Base-by-base conservation (phyloP, 148 eudicot species). In the Fagopyrum esculentum region DNA sequence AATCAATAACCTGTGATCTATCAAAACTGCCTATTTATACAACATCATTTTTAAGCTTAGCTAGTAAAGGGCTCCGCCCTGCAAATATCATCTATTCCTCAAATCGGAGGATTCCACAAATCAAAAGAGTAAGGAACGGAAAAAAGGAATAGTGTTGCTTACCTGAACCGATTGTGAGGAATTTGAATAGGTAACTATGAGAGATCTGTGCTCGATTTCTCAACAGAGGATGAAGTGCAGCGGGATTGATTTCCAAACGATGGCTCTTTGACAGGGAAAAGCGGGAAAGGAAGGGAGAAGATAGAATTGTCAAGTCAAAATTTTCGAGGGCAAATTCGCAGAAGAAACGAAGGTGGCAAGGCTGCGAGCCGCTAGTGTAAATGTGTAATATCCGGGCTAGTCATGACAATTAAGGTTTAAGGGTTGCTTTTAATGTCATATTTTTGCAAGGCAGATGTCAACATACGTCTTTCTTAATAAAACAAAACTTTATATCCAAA, bases 191-290 rank as follows among this genome's bases (percentile, higher is more conserved):
- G 43, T 30, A 60, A 22, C 66, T 60, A 66, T 6, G 9, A 26
- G 47, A 66, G 71, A 35, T 66, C 19, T 66, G 71, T 66, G 71
- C 71, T 11, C 2, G 71, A 43, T 66, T 43, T 40, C 46, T 66
- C 71, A 66, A 66, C 12, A 15, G 46, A 17, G 19, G 71, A 4
- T 0, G 71, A 66, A 15, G 43, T 10, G 6, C 43, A 61, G 47
- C 43, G 46, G 46, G 15, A 35, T 35, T 40, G 71, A 66, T 12
- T 5, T 66, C 46, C 45, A 13, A 7, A 30, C 46, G 71, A 17
- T 40, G 11, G 71, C 5, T 40, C 5, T 66, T 35, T 66, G 71
- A 66, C 17, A 66, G 71, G 46, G 46, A 13, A 66, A 66, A 13
- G 46, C 40, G 70, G 70, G 70, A 10, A 61, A 13, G 15, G 69